Percentiles rank a stretch among this genome's conserved stretches.
These are phyloP conservation scores for Leccinum boreale DNA, from an alignment of 768 basidiomycete genomes.

Conservation along the genomic window DNA sequence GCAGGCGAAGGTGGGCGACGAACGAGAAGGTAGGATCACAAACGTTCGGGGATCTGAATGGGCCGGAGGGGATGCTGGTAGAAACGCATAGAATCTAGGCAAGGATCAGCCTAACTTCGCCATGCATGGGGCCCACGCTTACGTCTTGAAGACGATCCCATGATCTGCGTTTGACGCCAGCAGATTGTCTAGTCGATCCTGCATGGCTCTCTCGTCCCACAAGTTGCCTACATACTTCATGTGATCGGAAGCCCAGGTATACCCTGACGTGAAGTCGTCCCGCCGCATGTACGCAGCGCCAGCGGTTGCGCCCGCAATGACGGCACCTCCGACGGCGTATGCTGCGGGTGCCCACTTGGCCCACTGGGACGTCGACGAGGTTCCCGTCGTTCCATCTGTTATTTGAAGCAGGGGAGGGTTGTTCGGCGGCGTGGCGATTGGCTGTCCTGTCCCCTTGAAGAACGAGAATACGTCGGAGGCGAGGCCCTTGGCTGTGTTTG, in stretches of 20 bases:
- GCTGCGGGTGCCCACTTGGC: constrained; percentile 66
- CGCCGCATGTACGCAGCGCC: constrained; percentile 82
- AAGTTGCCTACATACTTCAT: constrained; percentile 85
- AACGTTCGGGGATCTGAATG: constrained; percentile 67
- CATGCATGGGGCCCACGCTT: constrained; percentile 28
- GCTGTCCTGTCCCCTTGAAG: constrained; percentile 44
- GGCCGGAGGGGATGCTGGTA: constrained; percentile 67
- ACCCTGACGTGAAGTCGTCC: constrained; percentile 67
- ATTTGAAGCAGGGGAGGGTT: constrained; percentile 28
- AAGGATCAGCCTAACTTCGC: not conserved
- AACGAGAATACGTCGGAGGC: constrained; percentile 61
- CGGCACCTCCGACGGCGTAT: constrained; percentile 67
- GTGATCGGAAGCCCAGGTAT: constrained; percentile 80
- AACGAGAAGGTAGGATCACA: constrained; percentile 61
- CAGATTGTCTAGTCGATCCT: constrained; percentile 58
- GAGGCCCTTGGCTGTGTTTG: constrained; percentile 59
- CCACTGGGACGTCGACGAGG: constrained; percentile 41
- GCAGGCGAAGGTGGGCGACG: constrained; percentile 44
- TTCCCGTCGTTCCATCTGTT: constrained; percentile 26
- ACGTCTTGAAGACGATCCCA: constrained; percentile 74
- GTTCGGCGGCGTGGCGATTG: constrained; percentile 24
- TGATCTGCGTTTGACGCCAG: constrained; percentile 56
- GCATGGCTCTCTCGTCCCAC: constrained; percentile 73
- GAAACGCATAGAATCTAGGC: constrained; percentile 71
- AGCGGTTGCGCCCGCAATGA: constrained; percentile 79